Conservation (phyloP, 2,329 filamentous ascomycete species). For the Hypocrella siamensis region DNA sequence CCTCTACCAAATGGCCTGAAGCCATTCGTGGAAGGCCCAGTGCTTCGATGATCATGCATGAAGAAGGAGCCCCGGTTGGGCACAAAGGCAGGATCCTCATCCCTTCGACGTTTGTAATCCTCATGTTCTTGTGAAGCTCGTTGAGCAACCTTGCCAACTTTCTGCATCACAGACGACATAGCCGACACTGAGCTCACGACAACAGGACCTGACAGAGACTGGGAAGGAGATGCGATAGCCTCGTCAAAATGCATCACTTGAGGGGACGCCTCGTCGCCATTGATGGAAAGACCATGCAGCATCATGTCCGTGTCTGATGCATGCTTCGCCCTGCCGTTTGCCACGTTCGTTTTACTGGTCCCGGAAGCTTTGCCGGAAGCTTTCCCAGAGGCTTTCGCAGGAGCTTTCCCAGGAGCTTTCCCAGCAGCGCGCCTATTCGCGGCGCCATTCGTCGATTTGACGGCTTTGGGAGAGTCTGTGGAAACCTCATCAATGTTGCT, state of each 20-base stretch:
- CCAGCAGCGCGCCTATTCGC: conserved; percentile 14
- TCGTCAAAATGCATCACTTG: conserved; percentile 34
- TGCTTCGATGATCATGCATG: conserved; percentile 83
- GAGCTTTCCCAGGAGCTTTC: conserved; percentile 23
- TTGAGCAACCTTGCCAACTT: conserved; percentile 46
- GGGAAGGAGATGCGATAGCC: conserved; percentile 19
- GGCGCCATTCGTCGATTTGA: conserved; percentile 25
- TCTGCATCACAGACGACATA: conserved; percentile 23
- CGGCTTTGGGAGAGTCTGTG: conserved; percentile 27
- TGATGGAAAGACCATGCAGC: conserved; percentile 36
- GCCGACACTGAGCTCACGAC: conserved; percentile 38
- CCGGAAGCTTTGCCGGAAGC: not conserved
- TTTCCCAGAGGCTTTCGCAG: conserved; percentile 4
- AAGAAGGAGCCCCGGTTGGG: conserved; percentile 92
- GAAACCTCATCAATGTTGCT: conserved; percentile 43
- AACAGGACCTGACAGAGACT: conserved; percentile 29
- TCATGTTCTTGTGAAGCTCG: conserved; percentile 74
- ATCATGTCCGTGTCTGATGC: conserved; percentile 42
- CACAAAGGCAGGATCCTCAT: conserved; percentile 83
- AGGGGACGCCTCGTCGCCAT: conserved; percentile 22
- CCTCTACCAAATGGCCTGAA: conserved; percentile 58
- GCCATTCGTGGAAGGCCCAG: conserved; percentile 61
- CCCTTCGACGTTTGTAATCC: conserved; percentile 74
- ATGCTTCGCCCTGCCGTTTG: conserved; percentile 15
- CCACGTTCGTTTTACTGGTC: conserved; percentile 19